Conservation (phyloP, 768 basidiomycete species). For the Albatrellus ellisii region DNA sequence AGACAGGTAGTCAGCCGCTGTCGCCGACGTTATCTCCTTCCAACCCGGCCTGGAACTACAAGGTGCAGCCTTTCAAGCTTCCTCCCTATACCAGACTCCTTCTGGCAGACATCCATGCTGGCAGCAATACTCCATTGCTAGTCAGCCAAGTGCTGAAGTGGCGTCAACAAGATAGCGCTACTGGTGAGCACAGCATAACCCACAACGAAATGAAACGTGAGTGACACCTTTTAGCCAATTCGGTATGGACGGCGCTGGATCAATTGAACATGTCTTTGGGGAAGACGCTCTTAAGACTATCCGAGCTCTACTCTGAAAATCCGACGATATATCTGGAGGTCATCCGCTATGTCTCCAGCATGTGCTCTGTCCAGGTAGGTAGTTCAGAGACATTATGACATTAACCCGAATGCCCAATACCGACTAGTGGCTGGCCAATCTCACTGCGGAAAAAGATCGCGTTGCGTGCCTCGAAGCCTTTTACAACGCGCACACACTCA, state of each 20-base stretch:
- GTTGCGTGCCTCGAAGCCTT: conserved; percentile 39
- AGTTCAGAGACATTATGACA: conserved; percentile 1
- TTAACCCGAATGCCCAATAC: neutral
- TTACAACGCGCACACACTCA: conserved; percentile 38
- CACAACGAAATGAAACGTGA: neutral
- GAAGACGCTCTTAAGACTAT: conserved; percentile 35
- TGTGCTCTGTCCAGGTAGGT: conserved; percentile 43
- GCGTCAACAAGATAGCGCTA: conserved; percentile 50
- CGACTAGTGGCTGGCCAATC: conserved; percentile 51
- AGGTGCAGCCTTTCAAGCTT: conserved; percentile 57
- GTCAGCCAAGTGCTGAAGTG: conserved; percentile 87
- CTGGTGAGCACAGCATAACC: conserved; percentile 28
- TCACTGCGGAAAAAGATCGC: conserved; percentile 30
- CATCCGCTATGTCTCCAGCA: conserved; percentile 48
- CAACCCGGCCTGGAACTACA: conserved; percentile 65
- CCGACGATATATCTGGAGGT: conserved; percentile 37
- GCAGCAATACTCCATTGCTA: conserved; percentile 90
- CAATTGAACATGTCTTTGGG: conserved; percentile 48
- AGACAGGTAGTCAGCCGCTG: conserved; percentile 21
- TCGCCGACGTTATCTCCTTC: conserved; percentile 44
- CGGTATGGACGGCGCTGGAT: conserved; percentile 54
- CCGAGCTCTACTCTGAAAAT: conserved; percentile 34
- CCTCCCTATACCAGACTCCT: conserved; percentile 77
- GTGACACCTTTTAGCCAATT: conserved; percentile 31
- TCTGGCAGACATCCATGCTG: conserved; percentile 92